Evolutionary conservation across 768 basidiomycete genomes (phyloP), one percentile per base, ranked within the genome.

Genomic region (Tubosaeta sp.): DNA sequence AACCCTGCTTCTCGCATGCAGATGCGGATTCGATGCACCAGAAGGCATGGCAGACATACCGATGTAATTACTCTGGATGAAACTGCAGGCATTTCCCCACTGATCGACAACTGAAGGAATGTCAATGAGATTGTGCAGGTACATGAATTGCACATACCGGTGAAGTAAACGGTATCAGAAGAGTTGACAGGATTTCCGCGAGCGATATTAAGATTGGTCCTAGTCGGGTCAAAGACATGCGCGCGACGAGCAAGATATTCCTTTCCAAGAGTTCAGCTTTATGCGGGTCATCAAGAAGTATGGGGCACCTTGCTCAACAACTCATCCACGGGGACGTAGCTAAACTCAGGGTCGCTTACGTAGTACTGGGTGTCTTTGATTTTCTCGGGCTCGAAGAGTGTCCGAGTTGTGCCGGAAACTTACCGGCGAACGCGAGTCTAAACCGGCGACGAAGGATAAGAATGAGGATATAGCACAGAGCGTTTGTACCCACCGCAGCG

Each of bases 101-200:
- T 87, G 84, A 64, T 93, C 91, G 8, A 83, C 77, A 4, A 89
- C 90, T 88, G 52, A 33, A n/a, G n/a, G 27, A 29, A 32, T 38
- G 39, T 52, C 17, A 48, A 13, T 52, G 13, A 37, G 46, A 51
- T 11, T 31, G 43, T 43, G 46, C 19, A 7, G n/a, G 17, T 22
- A 13, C 7, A 11, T 29, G 44, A 19, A 33, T n/a, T n/a, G 17
- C 42, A 17, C 67, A 57, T 68, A 82, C 88, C 88, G 7, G 93
- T 84, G 64, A 98, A 95, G 65, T 97, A 97, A 13, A 97, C 92
- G 0, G 95, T 97, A 67, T 99, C 95, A 1, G 91, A 90, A 1
- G 89, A 89, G 55, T 86, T 81, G 26, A 84, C 75, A 1, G 93
- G 94, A 55, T 84, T 82, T 5, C 95, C 94, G 67, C 87, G 86